A percentile compares a stretch with the other conserved stretches of the same genome.
These are phyloP conservation scores for Dictyostelium firmibasis DNA, from an alignment of 78 protist species.

Conservation along the genomic window DNA sequence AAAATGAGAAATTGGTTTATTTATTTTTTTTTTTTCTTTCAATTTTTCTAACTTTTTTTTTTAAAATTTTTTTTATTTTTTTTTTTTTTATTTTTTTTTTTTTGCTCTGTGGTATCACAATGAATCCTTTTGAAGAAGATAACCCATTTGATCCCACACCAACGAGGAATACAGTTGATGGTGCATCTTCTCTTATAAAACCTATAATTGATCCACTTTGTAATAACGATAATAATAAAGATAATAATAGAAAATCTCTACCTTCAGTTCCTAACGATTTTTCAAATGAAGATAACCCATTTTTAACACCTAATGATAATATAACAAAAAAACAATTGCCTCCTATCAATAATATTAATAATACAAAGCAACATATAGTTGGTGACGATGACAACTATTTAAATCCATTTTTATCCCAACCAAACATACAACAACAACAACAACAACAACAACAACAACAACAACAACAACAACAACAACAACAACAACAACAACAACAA, in stretches of 20 bases:
- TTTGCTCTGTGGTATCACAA: neutral
- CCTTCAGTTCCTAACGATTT: neutral
- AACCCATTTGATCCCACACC: neutral
- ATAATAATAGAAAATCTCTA: neutral
- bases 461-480: neutral
- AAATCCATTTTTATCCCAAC: neutral
- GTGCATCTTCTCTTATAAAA: too few species aligned
- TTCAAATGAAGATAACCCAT: neutral
- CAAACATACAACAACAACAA: neutral
- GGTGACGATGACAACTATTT: neutral
- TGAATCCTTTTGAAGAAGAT: constrained; percentile 19
- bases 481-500: neutral
- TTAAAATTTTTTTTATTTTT: neutral
- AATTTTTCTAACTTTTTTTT: neutral
- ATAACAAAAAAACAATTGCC: neutral
- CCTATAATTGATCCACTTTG: neutral
- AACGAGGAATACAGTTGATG: neutral
- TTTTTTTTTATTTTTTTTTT: neutral
- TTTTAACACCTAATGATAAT: neutral
- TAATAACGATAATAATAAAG: neutral
- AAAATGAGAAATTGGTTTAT: neutral
- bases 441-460: neutral
- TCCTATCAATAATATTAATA: neutral
- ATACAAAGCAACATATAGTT: neutral
- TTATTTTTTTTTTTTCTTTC: neutral